Base-by-base conservation (phyloP, 371 early-diverging fungal species). In the Mycotypha africana region DNA sequence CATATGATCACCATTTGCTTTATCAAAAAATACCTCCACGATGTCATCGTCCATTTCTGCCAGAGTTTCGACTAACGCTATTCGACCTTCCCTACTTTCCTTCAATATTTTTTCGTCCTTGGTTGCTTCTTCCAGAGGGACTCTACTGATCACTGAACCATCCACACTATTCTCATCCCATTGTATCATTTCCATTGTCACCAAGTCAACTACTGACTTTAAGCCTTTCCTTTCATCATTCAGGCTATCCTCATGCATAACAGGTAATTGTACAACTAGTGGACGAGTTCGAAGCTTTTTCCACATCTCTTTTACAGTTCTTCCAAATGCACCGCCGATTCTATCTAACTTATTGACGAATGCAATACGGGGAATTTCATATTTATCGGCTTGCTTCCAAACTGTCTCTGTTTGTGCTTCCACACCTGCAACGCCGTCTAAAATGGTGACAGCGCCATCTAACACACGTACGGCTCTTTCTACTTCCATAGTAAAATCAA, bases 331-430 rank as follows among this genome's bases (percentile, higher is more conserved):
- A 3, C 91, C 91, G 0, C 91, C 95, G 1, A 74, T 74, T 16
- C 96, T 72, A 61, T 97, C 98, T 82, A 97, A 80, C 58, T 97
- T 97, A 72, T 97, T 97, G 28, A 96, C 81, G 76, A 91, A 95
- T 0, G 86, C 84, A 21, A 97, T 73, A 1, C 92, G 79, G 10
- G 95, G 92, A 1, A 97, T 70, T 3, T 68, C 64, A 55, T 95
- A 93, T 7, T 86, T 70, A 53, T 87, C 82, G 22, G 95, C 91
- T 62, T 95, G 95, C 21, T 62, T 53, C 94, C 95, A 95, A 14
- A 96, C 97, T 0, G 88, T 93, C 58, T 88, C 86, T 10, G 98
- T 97, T 66, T 97, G 98, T 3, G 95, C 96, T 60, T 97, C 93
- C 3, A 97, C 95, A n/a, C 97, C 97, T 0, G 91, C 86, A 2